Conservation (phyloP, 2,329 filamentous ascomycete species). For the Stemphylium vesicarium region DNA sequence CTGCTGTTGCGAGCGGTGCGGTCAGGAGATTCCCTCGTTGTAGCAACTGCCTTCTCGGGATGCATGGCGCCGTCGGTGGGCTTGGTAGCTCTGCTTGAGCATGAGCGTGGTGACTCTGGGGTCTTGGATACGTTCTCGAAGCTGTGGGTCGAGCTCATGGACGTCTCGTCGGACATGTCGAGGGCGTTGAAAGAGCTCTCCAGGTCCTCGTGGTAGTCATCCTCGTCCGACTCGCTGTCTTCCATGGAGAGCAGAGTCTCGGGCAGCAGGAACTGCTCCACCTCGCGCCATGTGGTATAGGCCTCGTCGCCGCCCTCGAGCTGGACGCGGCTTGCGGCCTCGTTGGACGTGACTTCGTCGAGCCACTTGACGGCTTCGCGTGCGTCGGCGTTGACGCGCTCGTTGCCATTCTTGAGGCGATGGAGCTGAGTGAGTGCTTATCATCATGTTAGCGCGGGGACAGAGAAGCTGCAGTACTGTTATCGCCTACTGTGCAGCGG, state of each 20-base stretch:
- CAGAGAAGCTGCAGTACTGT: slow-evolving; percentile 1
- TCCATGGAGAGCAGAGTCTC: slow-evolving; percentile 58
- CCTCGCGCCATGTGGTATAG: slow-evolving; percentile 57
- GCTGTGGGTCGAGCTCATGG: slow-evolving; percentile 54
- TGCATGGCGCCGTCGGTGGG: slow-evolving; percentile 30
- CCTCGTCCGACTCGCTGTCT: slow-evolving; percentile 48
- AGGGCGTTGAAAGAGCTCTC: slow-evolving; percentile 47
- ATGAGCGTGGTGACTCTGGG: slow-evolving; percentile 50
- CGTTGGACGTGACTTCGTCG: slow-evolving; percentile 57
- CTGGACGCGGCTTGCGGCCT: slow-evolving; percentile 46
- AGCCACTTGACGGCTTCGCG: slow-evolving; percentile 59
- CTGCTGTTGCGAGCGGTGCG: slow-evolving; percentile 41
- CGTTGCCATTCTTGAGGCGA: slow-evolving; percentile 51
- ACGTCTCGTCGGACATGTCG: slow-evolving; percentile 48
- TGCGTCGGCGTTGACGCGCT: slow-evolving; percentile 53
- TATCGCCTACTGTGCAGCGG: slow-evolving; percentile 56
- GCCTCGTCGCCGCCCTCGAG: slow-evolving; percentile 57
- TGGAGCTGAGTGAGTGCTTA: slow-evolving; percentile 56
- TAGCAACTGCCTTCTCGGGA: slow-evolving; percentile 24
- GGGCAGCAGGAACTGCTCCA: slow-evolving; percentile 57
- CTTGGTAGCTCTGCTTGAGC: slow-evolving; percentile 34
- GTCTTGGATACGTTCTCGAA: slow-evolving; percentile 46
- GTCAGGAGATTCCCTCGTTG: slow-evolving; percentile 28
- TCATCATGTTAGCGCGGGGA: slow-evolving; percentile 26
- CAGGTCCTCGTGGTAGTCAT: slow-evolving; percentile 47